These are phyloP conservation scores for Adansonia grandidieri DNA, from an alignment of 441 rosid species.

Conservation along the genomic window DNA sequence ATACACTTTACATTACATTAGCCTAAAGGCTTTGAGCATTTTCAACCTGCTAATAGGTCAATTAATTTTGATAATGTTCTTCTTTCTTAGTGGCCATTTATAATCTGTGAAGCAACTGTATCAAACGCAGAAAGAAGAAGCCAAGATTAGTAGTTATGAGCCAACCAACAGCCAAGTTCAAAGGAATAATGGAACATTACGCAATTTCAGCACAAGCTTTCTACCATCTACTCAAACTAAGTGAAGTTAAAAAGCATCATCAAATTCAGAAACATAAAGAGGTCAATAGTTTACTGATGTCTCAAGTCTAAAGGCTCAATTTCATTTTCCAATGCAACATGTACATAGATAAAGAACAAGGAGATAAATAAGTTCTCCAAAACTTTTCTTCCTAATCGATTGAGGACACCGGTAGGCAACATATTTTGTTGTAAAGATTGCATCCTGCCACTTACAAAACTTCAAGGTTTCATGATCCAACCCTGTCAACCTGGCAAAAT, in stretches of 20 bases:
- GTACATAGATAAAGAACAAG: neutral
- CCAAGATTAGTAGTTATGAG: neutral
- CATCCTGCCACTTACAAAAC: neutral
- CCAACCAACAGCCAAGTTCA: conserved; percentile 15
- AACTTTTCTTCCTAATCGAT: conserved; percentile 6
- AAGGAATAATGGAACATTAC: conserved; percentile 15
- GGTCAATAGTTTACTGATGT: neutral
- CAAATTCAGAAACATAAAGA: conserved; percentile 5
- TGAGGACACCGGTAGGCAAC: neutral
- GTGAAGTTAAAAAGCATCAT: neutral
- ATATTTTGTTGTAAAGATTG: neutral
- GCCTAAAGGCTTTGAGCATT: neutral
- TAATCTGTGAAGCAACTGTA: conserved; percentile 2
- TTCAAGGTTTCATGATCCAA: conserved; percentile 4
- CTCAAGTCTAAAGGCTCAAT: neutral
- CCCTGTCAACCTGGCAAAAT: neutral
- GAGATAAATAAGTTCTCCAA: neutral
- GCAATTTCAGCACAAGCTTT: neutral
- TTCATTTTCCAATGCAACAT: conserved; percentile 1
- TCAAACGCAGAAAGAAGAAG: neutral
- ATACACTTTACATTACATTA: neutral
- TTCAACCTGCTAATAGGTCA: neutral
- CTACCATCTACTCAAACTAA: neutral
- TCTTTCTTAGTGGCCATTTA: neutral
- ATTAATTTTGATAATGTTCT: neutral